Conservation (phyloP, 805 yeast species). For the Brettanomyces anomalus region DNA sequence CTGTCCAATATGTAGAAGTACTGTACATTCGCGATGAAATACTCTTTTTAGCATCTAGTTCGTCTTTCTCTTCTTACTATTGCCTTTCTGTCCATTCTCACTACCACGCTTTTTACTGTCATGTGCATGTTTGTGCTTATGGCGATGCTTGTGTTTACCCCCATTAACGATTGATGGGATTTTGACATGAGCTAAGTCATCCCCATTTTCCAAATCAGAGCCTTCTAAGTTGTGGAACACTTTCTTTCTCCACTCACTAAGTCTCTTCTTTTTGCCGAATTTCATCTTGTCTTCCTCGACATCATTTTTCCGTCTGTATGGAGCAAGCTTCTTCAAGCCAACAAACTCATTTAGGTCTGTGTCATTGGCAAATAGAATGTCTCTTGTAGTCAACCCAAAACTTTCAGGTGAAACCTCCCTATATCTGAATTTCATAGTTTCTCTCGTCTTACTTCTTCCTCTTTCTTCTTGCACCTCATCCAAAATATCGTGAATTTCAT, state of each 20-base stretch:
- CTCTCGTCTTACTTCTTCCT: slow-evolving; percentile 45
- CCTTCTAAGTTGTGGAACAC: slow-evolving; percentile 58
- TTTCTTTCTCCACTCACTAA: slow-evolving; percentile 84
- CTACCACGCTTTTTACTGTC: background rate
- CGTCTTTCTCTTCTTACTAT: too few relatives aligned
- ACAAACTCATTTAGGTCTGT: slow-evolving; percentile 72
- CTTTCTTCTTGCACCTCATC: slow-evolving; percentile 64
- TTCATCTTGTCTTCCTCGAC: slow-evolving; percentile 73
- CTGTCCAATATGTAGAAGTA: too few relatives aligned
- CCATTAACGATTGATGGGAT: slow-evolving; percentile 20
- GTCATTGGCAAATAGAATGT: slow-evolving; percentile 86
- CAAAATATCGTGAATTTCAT: slow-evolving; percentile 52
- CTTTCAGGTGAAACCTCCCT: slow-evolving; percentile 94
- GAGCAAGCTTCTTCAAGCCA: slow-evolving; percentile 88
- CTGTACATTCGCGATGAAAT: too few relatives aligned
- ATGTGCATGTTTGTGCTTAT: slow-evolving; percentile 1
- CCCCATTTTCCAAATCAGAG: slow-evolving; percentile 15
- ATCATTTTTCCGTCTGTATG: slow-evolving; percentile 72
- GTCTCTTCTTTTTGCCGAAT: slow-evolving; percentile 69
- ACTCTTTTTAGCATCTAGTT: too few relatives aligned
- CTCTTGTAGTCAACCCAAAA: slow-evolving; percentile 78
- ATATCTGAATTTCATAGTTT: slow-evolving; percentile 60
- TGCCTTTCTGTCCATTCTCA: too few relatives aligned
- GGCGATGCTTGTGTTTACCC: slow-evolving; percentile 4
- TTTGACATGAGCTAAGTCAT: slow-evolving; percentile 16